A percentile compares a stretch with the other conserved stretches of the same genome.
Conservation (phyloP, 495 filamentous ascomycete species). For the Pyronema omphalodes region DNA sequence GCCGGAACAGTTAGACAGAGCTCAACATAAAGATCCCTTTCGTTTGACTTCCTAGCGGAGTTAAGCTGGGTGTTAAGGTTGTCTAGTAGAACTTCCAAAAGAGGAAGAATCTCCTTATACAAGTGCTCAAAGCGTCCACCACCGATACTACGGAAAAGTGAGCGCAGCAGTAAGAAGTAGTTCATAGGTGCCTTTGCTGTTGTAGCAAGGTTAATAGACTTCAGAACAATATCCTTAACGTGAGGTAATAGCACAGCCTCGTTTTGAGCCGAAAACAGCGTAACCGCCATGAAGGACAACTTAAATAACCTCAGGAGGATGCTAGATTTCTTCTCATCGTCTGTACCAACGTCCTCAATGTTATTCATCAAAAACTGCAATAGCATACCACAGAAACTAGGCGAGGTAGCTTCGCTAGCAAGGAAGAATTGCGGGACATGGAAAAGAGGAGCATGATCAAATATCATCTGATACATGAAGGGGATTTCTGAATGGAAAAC, state of each 20-base stretch:
- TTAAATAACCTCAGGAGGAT: constrained; percentile 93
- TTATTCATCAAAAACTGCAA: constrained; percentile 91
- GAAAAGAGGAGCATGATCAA: constrained; percentile 80
- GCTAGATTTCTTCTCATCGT: constrained; percentile 73
- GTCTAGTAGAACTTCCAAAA: constrained; percentile 92
- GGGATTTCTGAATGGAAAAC: constrained; percentile 96
- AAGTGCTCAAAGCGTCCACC: constrained; percentile 92
- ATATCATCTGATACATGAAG: constrained; percentile 91
- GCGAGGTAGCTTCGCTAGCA: constrained; percentile 90
- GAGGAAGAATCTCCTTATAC: constrained; percentile 91
- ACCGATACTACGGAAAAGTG: constrained; percentile 87
- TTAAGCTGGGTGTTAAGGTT: constrained; percentile 85
- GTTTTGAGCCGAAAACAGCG: constrained; percentile 82
- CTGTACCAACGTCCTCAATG: constrained; percentile 84
- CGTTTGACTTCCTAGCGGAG: constrained; percentile 71
- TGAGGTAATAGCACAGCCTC: constrained; percentile 89
- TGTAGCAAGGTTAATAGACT: constrained; percentile 87
- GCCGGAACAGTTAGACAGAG: constrained; percentile 91
- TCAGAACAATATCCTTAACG: constrained; percentile 87
- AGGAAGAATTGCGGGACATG: constrained; percentile 97
- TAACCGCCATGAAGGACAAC: constrained; percentile 98
- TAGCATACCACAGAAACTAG: constrained; percentile 94
- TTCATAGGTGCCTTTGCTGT: constrained; percentile 96
- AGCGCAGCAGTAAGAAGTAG: constrained; percentile 85
- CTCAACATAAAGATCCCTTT: constrained; percentile 93